Evolutionary conservation across 2,329 filamentous ascomycete genomes (phyloP).

Genomic region (Dothideomycetidae sp.): DNA sequence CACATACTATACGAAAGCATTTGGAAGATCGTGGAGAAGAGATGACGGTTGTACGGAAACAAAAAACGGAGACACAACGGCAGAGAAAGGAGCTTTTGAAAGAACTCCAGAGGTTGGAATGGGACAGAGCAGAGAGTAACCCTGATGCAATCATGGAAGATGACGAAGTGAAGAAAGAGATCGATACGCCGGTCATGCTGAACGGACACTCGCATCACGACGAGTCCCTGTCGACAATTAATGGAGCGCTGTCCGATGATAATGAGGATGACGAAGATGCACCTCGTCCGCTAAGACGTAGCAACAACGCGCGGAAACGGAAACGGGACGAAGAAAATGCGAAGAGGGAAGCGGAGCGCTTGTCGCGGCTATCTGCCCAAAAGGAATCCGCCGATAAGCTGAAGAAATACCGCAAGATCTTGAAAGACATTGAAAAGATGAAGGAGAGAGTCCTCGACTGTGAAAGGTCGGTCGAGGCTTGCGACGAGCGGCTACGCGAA

Average conservation of each 20-base stretch:
- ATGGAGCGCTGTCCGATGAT: constrained; percentile 38
- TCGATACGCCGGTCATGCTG: constrained; percentile 5
- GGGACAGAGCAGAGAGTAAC: constrained; percentile 15
- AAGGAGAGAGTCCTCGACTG: constrained; percentile 65
- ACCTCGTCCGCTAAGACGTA: constrained; percentile 34
- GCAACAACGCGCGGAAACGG: constrained; percentile 43
- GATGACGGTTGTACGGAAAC: constrained; percentile 89
- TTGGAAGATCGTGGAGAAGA: constrained; percentile 85
- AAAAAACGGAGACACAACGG: constrained; percentile 85
- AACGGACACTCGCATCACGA: constrained; percentile 14
- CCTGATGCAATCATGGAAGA: constrained; percentile 7
- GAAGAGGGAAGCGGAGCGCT: constrained; percentile 52
- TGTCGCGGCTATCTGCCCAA: constrained; percentile 43
- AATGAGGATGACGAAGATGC: constrained; percentile 59
- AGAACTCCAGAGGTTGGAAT: constrained; percentile 37
- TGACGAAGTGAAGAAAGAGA: constrained; percentile 1
- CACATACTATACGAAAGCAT: constrained; percentile 71
- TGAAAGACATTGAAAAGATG: constrained; percentile 81
- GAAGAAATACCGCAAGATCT: constrained; percentile 74
- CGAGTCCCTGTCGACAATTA: constrained; percentile 41
- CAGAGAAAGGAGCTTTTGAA: constrained; percentile 45
- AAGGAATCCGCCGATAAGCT: constrained; percentile 53
- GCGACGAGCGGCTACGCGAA: constrained; percentile 87
- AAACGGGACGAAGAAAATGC: constrained; percentile 46
- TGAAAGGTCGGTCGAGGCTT: constrained; percentile 69